Conservation (phyloP, 768 basidiomycete genomes). For the Russula griseocarnosa region DNA sequence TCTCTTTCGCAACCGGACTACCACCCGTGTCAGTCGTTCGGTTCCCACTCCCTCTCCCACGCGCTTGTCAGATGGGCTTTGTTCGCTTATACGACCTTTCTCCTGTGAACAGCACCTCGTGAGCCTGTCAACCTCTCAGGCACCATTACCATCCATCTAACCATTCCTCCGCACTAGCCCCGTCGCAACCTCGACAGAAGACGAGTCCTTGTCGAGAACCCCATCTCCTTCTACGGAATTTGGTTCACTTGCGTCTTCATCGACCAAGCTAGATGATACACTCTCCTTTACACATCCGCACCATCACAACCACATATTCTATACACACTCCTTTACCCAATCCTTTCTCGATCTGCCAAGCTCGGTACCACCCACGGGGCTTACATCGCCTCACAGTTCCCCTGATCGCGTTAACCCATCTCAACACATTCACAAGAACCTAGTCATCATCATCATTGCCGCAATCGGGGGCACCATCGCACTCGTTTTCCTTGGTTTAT, state of each 20-base stretch:
- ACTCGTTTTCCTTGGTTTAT: constrained; percentile 36
- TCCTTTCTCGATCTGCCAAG: neutral
- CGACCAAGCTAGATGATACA: neutral
- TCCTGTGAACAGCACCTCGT: neutral
- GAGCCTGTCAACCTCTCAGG: neutral
- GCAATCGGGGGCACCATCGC: constrained; percentile 43
- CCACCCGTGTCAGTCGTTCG: too few species aligned
- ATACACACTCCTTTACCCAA: neutral
- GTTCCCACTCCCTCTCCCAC: too few species aligned
- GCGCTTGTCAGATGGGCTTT: neutral
- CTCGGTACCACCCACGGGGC: neutral
- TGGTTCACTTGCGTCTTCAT: neutral
- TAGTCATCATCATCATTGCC: constrained; percentile 43
- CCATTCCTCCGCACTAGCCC: neutral
- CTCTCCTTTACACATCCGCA: neutral
- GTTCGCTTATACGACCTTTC: neutral
- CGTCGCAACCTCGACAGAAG: neutral
- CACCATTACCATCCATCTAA: neutral
- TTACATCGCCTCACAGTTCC: constrained; percentile 6
- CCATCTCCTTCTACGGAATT: neutral
- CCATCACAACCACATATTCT: neutral
- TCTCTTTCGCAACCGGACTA: too few species aligned
- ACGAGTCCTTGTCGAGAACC: neutral
- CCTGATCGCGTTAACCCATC: constrained; percentile 7
- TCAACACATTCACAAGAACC: constrained; percentile 15